Percentiles rank a stretch among this genome's conserved stretches.
These are phyloP conservation scores for Inga oerstediana DNA, from an alignment of 306 rosid genomes.

Conservation along the genomic window DNA sequence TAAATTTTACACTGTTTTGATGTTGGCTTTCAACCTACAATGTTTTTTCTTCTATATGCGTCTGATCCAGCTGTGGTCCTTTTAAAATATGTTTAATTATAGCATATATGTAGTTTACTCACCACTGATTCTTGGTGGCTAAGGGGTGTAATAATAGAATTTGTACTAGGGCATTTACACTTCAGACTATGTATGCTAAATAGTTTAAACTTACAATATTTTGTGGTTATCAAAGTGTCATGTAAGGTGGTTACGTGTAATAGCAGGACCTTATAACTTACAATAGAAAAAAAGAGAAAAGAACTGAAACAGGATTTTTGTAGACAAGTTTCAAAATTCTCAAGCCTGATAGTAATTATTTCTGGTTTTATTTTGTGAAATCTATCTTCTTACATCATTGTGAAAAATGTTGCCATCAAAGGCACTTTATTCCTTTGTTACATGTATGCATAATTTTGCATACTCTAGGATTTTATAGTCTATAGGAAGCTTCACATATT, in stretches of 20 bases:
- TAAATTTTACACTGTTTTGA: conserved; percentile 22
- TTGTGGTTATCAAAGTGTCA: background rate
- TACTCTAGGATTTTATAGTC: conserved; percentile 30
- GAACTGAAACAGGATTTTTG: background rate
- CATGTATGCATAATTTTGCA: conserved; percentile 26
- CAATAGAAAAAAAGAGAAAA: background rate
- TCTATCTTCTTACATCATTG: background rate
- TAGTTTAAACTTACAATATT: background rate
- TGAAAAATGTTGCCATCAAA: background rate
- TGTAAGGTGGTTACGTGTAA: conserved; percentile 16
- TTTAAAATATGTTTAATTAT: conserved; percentile 20
- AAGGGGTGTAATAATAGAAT: background rate
- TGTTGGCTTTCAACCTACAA: conserved; percentile 19
- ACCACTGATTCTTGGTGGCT: conserved; percentile 21
- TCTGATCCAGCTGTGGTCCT: conserved; percentile 24
- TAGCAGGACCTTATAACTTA: conserved; percentile 16
- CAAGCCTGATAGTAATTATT: conserved; percentile 21
- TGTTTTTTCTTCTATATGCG: conserved; percentile 26
- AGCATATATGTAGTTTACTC: conserved; percentile 16
- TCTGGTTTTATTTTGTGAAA: conserved; percentile 13
- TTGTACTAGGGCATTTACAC: background rate
- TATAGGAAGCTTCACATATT: conserved; percentile 32
- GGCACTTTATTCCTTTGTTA: conserved; percentile 6
- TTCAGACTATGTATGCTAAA: background rate
- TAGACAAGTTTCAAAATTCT: conserved; percentile 24